Evolutionary conservation across 805 yeast genomes (phyloP), one percentile per base, ranked within the genome.

Genomic region (Jamesozyma spencerorum): DNA sequence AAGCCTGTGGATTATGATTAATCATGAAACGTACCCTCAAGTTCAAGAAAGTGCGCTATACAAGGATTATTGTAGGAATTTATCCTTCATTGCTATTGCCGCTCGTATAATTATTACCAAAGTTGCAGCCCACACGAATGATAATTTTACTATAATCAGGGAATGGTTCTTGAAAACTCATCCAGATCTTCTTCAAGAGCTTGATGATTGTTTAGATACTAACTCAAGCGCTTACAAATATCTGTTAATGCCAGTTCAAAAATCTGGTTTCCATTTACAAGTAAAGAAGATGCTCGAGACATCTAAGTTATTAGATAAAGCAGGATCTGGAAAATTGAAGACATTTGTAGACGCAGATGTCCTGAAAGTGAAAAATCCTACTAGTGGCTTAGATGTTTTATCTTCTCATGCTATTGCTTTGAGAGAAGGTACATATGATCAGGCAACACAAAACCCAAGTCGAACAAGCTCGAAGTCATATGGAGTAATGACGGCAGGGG

Each of bases 141-240:
- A 77, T 41, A 81, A 86, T 1, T 64, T 74, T 2, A 69, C 64
- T 13, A 88, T 83, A 56, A 65, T 86, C 32, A 61, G 68, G 44
- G 77, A 79, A 46, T 72, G 80, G 48, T 76, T 82, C 53, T 67
- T 70, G 40, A 79, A 77, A 54, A 67, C 83, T 45, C 85, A 92
- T 1, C 94, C 94, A 6, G 49, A 51, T 22, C 35, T 53, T 7
- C 42, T 40, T 1, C 3, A 14, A 7, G 12, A 20, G 12, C 24
- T 34, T 14, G 37, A 34, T 13, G 40, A 39, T 13, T 22, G 50
- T 7, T 24, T 53, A 15, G 48, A 55, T 44, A 47, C 57, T 3
- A 50, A 53, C 18, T 55, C 61, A 2, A 40, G 38, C 4, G 38
- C 44, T 13, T 58, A 48, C 40, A 51, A 49, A 30, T 44, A 46